Conservation (phyloP, 352 stramenopile species). For the Phytophthora pini region DNA sequence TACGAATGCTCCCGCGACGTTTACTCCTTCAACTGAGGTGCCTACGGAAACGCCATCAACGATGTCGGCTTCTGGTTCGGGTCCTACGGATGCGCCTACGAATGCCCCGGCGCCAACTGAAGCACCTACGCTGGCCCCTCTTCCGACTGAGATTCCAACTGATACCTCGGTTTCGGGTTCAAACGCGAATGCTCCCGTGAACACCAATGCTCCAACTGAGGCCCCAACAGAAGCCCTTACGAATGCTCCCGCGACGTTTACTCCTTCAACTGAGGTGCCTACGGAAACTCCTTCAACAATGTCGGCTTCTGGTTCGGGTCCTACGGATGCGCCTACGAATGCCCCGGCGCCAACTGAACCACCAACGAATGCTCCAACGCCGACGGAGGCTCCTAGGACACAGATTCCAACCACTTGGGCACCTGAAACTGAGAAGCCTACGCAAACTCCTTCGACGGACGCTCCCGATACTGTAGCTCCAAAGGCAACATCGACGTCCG, state of each 20-base stretch:
- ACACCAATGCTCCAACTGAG: constrained; percentile 1
- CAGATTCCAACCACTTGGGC: constrained; percentile 9
- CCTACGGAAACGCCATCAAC: not conserved
- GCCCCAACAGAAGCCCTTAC: constrained; percentile 2
- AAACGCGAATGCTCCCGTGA: constrained; percentile 4
- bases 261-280: not conserved
- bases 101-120: constrained; percentile 9
- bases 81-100: constrained; percentile 13
- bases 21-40: not conserved
- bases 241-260: not conserved
- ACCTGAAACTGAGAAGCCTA: constrained; percentile 1
- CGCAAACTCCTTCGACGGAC: constrained; percentile 7
- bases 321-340: constrained; percentile 6
- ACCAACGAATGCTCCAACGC: constrained; percentile 1
- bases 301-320: constrained; percentile 2
- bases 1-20: not conserved
- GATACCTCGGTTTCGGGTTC: constrained; percentile 8
- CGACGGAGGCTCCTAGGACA: constrained; percentile 11
- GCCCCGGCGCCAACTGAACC: not conserved
- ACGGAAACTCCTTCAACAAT: not conserved
- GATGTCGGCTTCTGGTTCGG: not conserved
- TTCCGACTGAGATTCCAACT: not conserved
- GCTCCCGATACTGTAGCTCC: constrained; percentile 15
- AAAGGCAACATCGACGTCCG: constrained; percentile 15
- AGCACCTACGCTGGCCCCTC: not conserved